These are phyloP conservation scores for Rhizoclosmatium sp. DNA, from an alignment of 192 early-diverging fungal species.

Conservation along the genomic window DNA sequence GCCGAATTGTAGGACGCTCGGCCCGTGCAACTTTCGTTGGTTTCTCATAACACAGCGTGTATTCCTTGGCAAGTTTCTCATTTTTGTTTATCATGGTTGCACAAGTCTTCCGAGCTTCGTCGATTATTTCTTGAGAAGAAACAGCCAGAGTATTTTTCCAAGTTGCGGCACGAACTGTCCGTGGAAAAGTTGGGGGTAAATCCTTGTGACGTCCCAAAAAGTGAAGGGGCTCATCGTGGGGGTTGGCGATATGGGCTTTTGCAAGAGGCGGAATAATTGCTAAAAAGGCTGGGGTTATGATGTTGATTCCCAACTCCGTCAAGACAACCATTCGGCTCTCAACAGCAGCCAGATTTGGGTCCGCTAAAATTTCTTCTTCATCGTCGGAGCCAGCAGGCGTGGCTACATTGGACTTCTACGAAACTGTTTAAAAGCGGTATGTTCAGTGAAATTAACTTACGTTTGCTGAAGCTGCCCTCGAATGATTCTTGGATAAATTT, in stretches of 20 bases:
- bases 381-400: conserved; percentile 5
- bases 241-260: conserved; percentile 53
- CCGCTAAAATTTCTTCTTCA: background rate
- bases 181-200: conserved; percentile 40
- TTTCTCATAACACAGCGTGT: background rate
- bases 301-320: conserved; percentile 60
- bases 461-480: background rate
- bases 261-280: conserved; percentile 43
- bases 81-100: conserved; percentile 15
- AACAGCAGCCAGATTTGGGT: background rate
- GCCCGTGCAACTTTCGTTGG: background rate
- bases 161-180: conserved; percentile 46
- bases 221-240: conserved; percentile 52
- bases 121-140: background rate
- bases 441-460: background rate
- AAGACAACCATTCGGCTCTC: conserved; percentile 55
- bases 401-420: background rate
- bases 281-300: conserved; percentile 43
- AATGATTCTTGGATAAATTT: conserved; percentile 3
- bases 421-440: background rate
- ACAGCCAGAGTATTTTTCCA: conserved; percentile 45
- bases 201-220: conserved; percentile 44
- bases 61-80: conserved; percentile 24
- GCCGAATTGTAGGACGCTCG: background rate
- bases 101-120: background rate